phyloP scores from a whole-genome alignment of 345 rosid species.

The Aquilaria yunnanensis region DNA sequence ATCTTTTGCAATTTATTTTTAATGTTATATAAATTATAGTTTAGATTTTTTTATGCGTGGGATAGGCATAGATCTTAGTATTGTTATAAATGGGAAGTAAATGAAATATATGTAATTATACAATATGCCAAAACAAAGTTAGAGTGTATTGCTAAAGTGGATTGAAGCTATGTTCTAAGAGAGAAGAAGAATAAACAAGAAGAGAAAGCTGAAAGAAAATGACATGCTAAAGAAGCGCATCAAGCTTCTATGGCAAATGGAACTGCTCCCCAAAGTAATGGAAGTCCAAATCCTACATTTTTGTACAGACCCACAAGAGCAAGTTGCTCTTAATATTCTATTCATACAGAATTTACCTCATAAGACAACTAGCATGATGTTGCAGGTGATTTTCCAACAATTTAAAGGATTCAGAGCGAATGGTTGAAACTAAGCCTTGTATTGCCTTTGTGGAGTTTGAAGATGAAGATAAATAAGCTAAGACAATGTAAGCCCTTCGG shows the following conservation, averaged over 20 bases:
- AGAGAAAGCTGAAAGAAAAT: conserved; percentile 87
- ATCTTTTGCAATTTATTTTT: no score
- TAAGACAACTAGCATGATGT: conserved; percentile 80
- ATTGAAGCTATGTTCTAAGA: conserved; percentile 69
- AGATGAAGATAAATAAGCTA: conserved; percentile 74
- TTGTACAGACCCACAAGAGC: conserved; percentile 52
- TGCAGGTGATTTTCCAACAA: conserved; percentile 68
- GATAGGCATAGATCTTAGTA: no score
- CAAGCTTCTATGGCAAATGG: conserved; percentile 57
- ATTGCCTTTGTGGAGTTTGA: conserved; percentile 91
- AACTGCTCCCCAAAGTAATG: conserved; percentile 38
- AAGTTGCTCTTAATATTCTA: conserved; percentile 69
- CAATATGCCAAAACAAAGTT: conserved; percentile 89
- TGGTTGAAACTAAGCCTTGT: conserved; percentile 91
- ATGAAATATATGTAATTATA: conserved; percentile 14
- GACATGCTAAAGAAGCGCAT: conserved; percentile 60
- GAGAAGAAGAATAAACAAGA: conserved; percentile 97
- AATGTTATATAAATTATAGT: no score
- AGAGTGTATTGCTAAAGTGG: conserved; percentile 79
- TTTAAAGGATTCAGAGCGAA: conserved; percentile 83
- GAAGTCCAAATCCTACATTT: conserved; percentile 39
- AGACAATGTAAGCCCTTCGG: conserved; percentile 90
- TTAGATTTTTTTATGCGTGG: no score
- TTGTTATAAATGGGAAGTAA: no score
- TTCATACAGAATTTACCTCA: conserved; percentile 90